phyloP scores from a whole-genome alignment of 1,139 yeast genomes.

The Yamadazyma diospyri region DNA sequence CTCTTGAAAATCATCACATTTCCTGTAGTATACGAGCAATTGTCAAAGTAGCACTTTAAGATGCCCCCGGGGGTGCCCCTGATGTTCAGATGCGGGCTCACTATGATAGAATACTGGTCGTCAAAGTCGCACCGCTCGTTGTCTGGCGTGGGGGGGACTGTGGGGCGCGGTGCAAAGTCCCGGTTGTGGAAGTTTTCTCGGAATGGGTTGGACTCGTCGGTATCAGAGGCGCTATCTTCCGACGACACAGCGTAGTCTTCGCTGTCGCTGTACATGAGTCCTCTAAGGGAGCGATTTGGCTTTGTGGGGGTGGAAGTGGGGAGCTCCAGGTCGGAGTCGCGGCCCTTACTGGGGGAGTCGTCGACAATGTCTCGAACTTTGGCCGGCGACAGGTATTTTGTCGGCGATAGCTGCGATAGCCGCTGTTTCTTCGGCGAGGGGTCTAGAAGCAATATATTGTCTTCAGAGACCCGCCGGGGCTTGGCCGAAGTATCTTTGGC shows the following conservation, averaged over 20 bases:
- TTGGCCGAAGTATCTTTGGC: neutral
- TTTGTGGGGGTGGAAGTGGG: conserved; percentile 2
- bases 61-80: conserved; percentile 10
- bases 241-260: neutral
- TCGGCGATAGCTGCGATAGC: conserved; percentile 12
- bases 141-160: neutral
- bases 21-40: conserved; percentile 32
- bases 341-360: no score
- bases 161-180: conserved; percentile 1
- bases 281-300: no score
- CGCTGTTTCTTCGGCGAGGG: conserved; percentile 27
- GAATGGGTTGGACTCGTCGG: conserved; percentile 1
- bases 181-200: conserved; percentile 1
- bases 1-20: conserved; percentile 26
- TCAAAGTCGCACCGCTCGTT: conserved; percentile 16
- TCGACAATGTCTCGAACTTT: no score
- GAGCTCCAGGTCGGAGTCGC: conserved; percentile 1
- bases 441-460: conserved; percentile 24
- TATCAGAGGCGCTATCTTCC: neutral
- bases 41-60: conserved; percentile 28
- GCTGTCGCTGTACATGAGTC: neutral
- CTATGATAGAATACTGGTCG: conserved; percentile 25
- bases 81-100: conserved; percentile 16
- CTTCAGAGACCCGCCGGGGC: conserved; percentile 11
- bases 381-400: neutral